A percentile compares a stretch with the other conserved stretches of the same genome.
phyloP scores from a whole-genome alignment of 1,284 basidiomycete genomes.

The Moniliophthora roreri region DNA sequence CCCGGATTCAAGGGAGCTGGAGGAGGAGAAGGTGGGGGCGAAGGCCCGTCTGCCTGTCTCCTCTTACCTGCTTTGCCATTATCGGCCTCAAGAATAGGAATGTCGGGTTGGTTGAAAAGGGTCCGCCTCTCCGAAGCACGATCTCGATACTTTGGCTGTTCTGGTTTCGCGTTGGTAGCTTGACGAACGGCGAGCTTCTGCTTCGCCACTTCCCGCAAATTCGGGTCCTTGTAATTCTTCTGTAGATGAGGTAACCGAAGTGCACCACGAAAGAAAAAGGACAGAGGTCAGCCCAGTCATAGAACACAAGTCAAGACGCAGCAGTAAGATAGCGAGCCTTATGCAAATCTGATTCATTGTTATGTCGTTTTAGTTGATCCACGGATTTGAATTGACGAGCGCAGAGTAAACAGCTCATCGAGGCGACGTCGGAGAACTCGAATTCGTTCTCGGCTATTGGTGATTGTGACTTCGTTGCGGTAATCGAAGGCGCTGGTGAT shows the following conservation, averaged over 20 bases:
- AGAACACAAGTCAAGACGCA: conserved; percentile 23
- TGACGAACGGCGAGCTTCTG: conserved; percentile 61
- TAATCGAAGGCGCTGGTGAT: conserved; percentile 20
- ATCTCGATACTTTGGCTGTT: conserved; percentile 83
- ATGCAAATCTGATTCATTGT: conserved; percentile 88
- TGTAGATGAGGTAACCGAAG: conserved; percentile 33
- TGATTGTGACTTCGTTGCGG: conserved; percentile 30
- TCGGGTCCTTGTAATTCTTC: conserved; percentile 80
- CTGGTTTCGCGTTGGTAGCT: conserved; percentile 24
- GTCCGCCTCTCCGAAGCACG: conserved; percentile 86
- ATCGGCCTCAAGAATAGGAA: conserved; percentile 61
- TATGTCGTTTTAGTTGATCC: conserved; percentile 84
- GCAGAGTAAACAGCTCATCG: conserved; percentile 84
- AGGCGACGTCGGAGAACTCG: conserved; percentile 73
- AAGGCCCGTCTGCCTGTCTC: conserved; percentile 61
- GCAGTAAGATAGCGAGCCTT: conserved; percentile 66
- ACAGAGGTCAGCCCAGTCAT: conserved; percentile 30
- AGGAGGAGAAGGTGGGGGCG: conserved; percentile 60
- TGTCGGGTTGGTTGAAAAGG: conserved; percentile 88
- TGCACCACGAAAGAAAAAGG: conserved; percentile 22
- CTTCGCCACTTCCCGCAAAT: conserved; percentile 69
- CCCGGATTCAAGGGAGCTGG: conserved; percentile 63
- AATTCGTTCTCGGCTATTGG: conserved; percentile 55
- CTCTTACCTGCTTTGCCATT: conserved; percentile 39
- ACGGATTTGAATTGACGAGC: conserved; percentile 87